Base-by-base conservation (phyloP, 2,329 filamentous ascomycete species). In the Colletotrichum sansevieriae region DNA sequence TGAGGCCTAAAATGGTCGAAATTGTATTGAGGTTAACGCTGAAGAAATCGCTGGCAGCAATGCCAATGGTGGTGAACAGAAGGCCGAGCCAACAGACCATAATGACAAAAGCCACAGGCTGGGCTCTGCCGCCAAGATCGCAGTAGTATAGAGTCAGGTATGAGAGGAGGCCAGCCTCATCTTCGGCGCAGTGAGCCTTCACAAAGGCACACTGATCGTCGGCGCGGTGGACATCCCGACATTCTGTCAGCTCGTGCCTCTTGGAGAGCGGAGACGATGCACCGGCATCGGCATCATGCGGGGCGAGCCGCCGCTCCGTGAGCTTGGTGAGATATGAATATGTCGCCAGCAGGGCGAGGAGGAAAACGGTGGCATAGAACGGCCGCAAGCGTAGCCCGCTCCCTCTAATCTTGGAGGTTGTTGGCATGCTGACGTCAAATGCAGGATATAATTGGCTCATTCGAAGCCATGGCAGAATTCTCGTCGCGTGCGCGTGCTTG, bases 31-130 rank as follows among this genome's bases (percentile, higher is more conserved):
- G 86, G 76, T 99, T 97, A 81, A 98, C 90, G 81, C 95, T 98
- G 81, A 99, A 96, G 83, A 99, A 99, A 81, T 99, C 96, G 80
- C 94, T 98, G 22, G 96, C 96, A 13, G 96, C 96, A 72, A 99
- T 98, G 68, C 96, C 96, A 72, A 99, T 98, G 13, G 96, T 98
- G 73, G 92, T 95, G 81, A 99, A 99, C 8, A 99, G 88, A 63
- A 98, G 83, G 43, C 89, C 92, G 7, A 98, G 87, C 96, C 96
- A 99, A 69, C 90, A 74, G 15, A 93, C 87, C 52, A 99, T 84
- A 47, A 97, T 83, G 22, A 84, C 77, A 75, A 99, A 97, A n/a
- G 92, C 94, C 52, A 97, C 72, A 1, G 92, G 90, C 76, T 93
- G 91, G 13, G 84, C 89, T 62, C 88, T 80, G 63, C 85, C 83